Evolutionary conservation across 345 rosid genomes (phyloP).

Genomic region (Balakata baccata): DNA sequence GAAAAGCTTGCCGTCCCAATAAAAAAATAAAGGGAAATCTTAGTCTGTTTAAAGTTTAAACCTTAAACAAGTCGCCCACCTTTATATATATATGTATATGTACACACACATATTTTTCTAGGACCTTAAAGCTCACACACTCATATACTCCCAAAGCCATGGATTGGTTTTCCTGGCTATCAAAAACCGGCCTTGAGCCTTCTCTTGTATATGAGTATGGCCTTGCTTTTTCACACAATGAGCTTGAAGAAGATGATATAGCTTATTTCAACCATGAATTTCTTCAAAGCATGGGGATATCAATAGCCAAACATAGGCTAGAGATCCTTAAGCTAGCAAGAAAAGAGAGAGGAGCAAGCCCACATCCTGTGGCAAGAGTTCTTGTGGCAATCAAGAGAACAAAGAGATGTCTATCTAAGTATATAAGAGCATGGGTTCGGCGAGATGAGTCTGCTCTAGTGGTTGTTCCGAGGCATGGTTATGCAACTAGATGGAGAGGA

Average conservation of each 20-base stretch:
- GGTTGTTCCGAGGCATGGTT: constrained; percentile 42
- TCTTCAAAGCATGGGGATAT: constrained; percentile 94
- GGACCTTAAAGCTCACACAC: background rate
- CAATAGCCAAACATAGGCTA: constrained; percentile 90
- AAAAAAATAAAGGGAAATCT: background rate
- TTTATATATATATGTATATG: background rate
- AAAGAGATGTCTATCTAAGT: constrained; percentile 43
- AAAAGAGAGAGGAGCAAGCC: constrained; percentile 32
- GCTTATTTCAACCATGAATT: constrained; percentile 86
- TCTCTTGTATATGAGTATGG: constrained; percentile 76
- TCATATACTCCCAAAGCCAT: constrained; percentile 21
- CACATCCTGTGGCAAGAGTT: constrained; percentile 47
- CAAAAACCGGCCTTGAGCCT: constrained; percentile 68
- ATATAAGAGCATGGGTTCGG: constrained; percentile 45
- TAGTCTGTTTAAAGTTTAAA: background rate
- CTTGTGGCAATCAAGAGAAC: constrained; percentile 61
- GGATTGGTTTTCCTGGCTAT: constrained; percentile 98
- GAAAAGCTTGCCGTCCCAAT: too few relatives aligned
- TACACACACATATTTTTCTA: background rate
- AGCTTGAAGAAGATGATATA: constrained; percentile 81
- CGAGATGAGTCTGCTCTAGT: constrained; percentile 51
- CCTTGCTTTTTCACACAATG: constrained; percentile 69
- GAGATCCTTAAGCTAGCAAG: constrained; percentile 88
- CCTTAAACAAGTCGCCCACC: background rate
- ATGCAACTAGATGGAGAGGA: constrained; percentile 51